Evolutionary conservation across 192 early-diverging fungal species (phyloP).

Genomic region (Linnemannia elongata): DNA sequence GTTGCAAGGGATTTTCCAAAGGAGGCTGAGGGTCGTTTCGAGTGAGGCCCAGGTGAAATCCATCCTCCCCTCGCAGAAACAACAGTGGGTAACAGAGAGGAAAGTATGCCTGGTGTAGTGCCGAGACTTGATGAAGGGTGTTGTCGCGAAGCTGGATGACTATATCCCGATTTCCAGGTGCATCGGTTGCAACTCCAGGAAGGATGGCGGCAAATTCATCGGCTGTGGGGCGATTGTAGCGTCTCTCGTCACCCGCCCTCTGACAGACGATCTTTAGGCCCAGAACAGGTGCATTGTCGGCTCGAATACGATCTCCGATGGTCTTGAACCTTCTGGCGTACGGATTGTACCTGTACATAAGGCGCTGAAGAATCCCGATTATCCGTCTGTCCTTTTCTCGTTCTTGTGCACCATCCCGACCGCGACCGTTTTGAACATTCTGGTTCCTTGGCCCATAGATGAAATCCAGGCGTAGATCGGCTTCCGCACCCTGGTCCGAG

Average conservation of each 20-base stretch:
- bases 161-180: not conserved
- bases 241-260: not conserved
- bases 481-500: not conserved
- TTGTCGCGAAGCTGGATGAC: not conserved
- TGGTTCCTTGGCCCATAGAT: constrained; percentile 1
- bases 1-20: not conserved
- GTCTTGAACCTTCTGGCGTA: not conserved
- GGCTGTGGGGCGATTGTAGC: not conserved
- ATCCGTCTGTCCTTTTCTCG: not conserved
- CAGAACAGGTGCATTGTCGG: not conserved
- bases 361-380: not conserved
- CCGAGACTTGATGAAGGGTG: not conserved
- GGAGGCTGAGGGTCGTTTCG: not conserved
- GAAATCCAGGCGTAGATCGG: not conserved
- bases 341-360: constrained; percentile 14
- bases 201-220: constrained; percentile 9
- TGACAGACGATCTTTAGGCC: not conserved
- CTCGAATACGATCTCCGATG: not conserved
- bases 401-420: not conserved
- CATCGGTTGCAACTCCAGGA: not conserved
- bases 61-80: not conserved
- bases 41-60: not conserved
- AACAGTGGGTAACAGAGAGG: not conserved
- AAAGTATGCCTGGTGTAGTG: not conserved
- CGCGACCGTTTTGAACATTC: not conserved